phyloP scores from a whole-genome alignment of 192 early-diverging fungal species.

The Mortierella alpina region DNA sequence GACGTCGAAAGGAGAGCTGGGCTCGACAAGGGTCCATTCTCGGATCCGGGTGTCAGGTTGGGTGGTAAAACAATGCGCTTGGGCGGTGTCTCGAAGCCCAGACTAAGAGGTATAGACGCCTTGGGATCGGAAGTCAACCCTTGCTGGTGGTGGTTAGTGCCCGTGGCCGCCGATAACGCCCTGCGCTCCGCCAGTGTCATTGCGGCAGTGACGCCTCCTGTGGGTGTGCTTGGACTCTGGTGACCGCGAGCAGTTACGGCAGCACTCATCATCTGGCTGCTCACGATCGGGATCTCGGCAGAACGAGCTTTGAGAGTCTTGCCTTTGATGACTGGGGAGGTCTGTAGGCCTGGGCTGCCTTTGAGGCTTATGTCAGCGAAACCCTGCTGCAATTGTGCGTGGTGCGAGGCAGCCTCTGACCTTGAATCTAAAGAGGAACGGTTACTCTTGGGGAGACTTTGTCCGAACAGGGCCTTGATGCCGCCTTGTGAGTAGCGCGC shows the following conservation, averaged over 20 bases:
- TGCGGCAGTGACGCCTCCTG: constrained; percentile 11
- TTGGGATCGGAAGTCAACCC: not conserved
- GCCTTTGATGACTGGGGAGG: constrained; percentile 7
- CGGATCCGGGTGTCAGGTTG: constrained; percentile 31
- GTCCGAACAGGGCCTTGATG: constrained; percentile 47
- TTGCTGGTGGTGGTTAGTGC: not conserved
- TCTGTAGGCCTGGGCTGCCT: not conserved
- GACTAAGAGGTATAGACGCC: constrained; percentile 36
- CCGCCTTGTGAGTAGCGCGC: constrained; percentile 39
- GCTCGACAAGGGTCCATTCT: constrained; percentile 14
- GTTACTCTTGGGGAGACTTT: constrained; percentile 27
- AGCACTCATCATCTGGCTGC: not conserved
- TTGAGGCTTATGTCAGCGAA: not conserved
- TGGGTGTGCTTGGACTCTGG: constrained; percentile 15
- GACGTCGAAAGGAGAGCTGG: constrained; percentile 37
- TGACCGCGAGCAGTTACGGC: not conserved
- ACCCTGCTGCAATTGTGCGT: not conserved
- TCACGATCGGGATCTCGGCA: constrained; percentile 5
- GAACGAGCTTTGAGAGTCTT: constrained; percentile 6
- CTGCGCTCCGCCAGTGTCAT: constrained; percentile 47
- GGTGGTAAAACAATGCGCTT: constrained; percentile 26
- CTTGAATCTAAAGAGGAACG: constrained; percentile 40
- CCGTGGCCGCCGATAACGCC: constrained; percentile 18
- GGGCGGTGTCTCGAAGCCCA: constrained; percentile 32
- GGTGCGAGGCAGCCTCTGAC: constrained; percentile 17